Evolutionary conservation across 805 yeast species (phyloP).

Genomic region (Starmerella bacillaris): DNA sequence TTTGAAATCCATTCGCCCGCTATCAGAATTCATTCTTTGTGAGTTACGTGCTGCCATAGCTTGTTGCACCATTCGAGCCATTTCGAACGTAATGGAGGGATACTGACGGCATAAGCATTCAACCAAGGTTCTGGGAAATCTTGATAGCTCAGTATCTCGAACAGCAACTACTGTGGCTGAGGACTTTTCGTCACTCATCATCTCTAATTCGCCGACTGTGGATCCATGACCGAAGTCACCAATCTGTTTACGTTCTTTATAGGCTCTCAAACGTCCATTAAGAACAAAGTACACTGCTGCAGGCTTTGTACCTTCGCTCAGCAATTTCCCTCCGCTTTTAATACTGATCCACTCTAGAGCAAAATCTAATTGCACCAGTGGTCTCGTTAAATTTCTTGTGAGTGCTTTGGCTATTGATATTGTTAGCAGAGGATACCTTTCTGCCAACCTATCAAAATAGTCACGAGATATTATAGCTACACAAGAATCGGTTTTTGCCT

Average conservation of each 20-base stretch:
- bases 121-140: constrained; percentile 79
- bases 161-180: constrained; percentile 55
- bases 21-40: not conserved
- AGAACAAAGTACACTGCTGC: constrained; percentile 35
- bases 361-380: constrained; percentile 61
- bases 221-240: constrained; percentile 90
- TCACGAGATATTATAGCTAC: constrained; percentile 54
- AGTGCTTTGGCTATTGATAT: constrained; percentile 60
- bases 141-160: constrained; percentile 81
- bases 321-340: constrained; percentile 67
- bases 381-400: constrained; percentile 45
- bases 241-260: constrained; percentile 22
- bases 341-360: constrained; percentile 90
- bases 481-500: constrained; percentile 42
- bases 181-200: constrained; percentile 54
- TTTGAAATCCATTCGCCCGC: constrained; percentile 32
- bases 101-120: constrained; percentile 67
- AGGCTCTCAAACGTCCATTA: constrained; percentile 13
- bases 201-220: constrained; percentile 89
- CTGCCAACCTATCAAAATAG: constrained; percentile 47
- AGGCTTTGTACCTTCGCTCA: constrained; percentile 68
- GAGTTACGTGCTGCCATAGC: constrained; percentile 10
- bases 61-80: constrained; percentile 67
- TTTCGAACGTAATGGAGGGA: constrained; percentile 81
- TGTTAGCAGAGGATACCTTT: constrained; percentile 57